Percentiles rank a stretch among this genome's conserved stretches.
Conservation (phyloP, 1,284 basidiomycete genomes). For the Papiliotrema fonsecae region DNA sequence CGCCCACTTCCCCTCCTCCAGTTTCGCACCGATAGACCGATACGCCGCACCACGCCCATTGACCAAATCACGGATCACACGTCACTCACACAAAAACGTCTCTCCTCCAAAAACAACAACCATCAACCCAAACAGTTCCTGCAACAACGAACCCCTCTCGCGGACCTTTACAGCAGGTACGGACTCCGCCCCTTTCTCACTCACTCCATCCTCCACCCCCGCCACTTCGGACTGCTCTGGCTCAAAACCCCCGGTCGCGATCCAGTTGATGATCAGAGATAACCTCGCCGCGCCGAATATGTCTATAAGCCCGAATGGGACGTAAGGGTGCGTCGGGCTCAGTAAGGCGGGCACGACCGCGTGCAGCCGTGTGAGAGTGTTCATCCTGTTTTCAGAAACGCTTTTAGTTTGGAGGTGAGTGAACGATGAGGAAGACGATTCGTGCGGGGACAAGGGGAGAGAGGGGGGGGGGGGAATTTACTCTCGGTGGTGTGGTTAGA, state of each 20-base stretch:
- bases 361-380: conserved; percentile 4
- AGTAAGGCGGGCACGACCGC: conserved; percentile 19
- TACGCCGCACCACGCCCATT: no score
- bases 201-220: conserved; percentile 8
- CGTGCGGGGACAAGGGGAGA: no score
- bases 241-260: conserved; percentile 31
- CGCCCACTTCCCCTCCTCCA: no score
- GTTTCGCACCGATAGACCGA: no score
- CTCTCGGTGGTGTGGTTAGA: no score
- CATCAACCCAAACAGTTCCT: conserved; percentile 42
- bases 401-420: no score
- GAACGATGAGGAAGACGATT: no score
- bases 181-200: no score
- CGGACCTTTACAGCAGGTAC: conserved; percentile 5
- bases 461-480: no score
- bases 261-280: conserved; percentile 39
- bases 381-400: neutral
- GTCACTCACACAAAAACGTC: conserved; percentile 44
- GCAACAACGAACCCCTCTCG: conserved; percentile 20
- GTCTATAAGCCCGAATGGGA: conserved; percentile 40
- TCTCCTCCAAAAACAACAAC: conserved; percentile 46
- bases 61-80: no score
- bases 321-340: conserved; percentile 30
- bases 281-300: conserved; percentile 41
- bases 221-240: conserved; percentile 6